Percentiles rank a stretch among this genome's conserved stretches.
phyloP scores from a whole-genome alignment of 768 basidiomycete species.

The Leccinum subgranulosum region DNA sequence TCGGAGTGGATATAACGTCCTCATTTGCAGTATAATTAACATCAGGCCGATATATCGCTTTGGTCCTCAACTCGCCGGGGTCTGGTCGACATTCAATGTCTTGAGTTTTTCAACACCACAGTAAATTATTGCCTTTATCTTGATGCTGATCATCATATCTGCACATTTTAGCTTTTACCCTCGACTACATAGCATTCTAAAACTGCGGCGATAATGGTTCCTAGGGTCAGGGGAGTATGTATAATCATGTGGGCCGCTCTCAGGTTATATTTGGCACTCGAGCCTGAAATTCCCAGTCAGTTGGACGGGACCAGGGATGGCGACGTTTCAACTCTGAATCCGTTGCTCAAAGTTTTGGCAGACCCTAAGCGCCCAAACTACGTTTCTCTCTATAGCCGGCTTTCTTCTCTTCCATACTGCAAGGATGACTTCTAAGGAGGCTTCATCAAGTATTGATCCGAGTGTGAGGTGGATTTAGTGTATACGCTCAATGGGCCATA shows the following conservation, averaged over 20 bases:
- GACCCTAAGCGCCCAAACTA: background rate
- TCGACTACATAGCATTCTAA: too few species aligned
- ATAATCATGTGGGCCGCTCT: background rate
- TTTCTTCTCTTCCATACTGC: background rate
- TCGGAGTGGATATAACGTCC: too few species aligned
- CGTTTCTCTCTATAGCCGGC: background rate
- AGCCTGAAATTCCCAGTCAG: background rate
- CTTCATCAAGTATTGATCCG: background rate
- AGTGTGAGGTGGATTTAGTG: background rate
- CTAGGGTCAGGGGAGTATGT: too few species aligned
- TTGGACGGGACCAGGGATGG: background rate
- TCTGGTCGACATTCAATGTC: too few species aligned
- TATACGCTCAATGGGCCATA: background rate
- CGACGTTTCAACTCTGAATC: background rate
- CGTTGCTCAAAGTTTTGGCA: background rate
- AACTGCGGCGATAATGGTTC: too few species aligned
- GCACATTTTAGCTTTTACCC: too few species aligned
- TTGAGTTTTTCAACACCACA: too few species aligned
- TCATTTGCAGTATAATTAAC: too few species aligned
- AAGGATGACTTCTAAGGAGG: background rate
- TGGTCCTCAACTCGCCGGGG: too few species aligned
- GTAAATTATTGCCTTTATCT: too few species aligned
- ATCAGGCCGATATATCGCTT: too few species aligned
- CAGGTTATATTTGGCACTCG: background rate
- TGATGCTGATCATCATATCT: too few species aligned